These are phyloP conservation scores for Wakefieldia striispora DNA, from an alignment of 768 basidiomycete genomes.

Conservation along the genomic window DNA sequence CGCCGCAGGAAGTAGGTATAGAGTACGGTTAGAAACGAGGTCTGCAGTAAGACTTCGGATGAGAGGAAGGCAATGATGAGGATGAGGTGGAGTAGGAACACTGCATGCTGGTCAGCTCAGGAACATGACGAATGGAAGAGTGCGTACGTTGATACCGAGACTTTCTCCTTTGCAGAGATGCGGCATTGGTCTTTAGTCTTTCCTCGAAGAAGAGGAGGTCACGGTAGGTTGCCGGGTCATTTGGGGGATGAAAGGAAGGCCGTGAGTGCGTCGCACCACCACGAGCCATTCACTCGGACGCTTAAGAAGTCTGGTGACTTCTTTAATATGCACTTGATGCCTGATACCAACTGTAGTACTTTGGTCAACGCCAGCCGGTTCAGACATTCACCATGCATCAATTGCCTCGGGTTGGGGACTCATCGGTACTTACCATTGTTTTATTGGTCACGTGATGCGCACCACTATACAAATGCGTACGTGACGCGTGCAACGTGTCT, in stretches of 20 bases:
- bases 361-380: not conserved
- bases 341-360: not conserved
- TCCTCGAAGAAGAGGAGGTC: slow-evolving; percentile 95
- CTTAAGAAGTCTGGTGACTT: too few relatives aligned
- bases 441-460: slow-evolving; percentile 21
- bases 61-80: slow-evolving; percentile 68
- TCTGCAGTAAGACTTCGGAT: slow-evolving; percentile 69
- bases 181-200: slow-evolving; percentile 90
- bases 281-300: slow-evolving; percentile 24
- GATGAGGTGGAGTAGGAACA: slow-evolving; percentile 71
- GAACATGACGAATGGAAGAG: slow-evolving; percentile 15
- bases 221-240: slow-evolving; percentile 77
- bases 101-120: slow-evolving; percentile 37
- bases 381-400: too few relatives aligned
- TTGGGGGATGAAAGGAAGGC: slow-evolving; percentile 55
- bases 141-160: slow-evolving; percentile 76
- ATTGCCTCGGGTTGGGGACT: too few relatives aligned
- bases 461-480: slow-evolving; percentile 20
- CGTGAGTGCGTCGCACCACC: slow-evolving; percentile 23
- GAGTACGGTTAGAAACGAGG: slow-evolving; percentile 63
- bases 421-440: too few relatives aligned
- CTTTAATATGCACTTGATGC: too few relatives aligned
- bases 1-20: slow-evolving; percentile 50
- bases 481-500: slow-evolving; percentile 22
- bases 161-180: slow-evolving; percentile 75